phyloP scores from a whole-genome alignment of 176 grass and related monocot genomes.

The Aegilops sharonensis region DNA sequence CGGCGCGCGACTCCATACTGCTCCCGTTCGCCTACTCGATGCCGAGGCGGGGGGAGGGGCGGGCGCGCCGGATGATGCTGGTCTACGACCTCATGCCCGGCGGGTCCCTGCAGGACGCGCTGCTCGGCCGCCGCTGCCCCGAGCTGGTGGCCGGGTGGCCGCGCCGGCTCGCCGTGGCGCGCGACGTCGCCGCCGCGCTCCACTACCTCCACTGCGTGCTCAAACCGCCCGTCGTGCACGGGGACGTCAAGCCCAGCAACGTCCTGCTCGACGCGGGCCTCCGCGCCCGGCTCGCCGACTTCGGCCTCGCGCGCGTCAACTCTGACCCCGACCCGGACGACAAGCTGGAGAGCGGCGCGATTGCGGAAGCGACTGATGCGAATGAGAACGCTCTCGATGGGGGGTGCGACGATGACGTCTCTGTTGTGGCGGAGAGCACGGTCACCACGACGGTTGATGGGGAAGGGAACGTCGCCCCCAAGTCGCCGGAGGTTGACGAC shows the following conservation, averaged over 20 bases:
- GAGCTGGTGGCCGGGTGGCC: conserved; percentile 53
- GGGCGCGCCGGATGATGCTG: conserved; percentile 50
- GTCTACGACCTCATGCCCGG: conserved; percentile 85
- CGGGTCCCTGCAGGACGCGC: conserved; percentile 76
- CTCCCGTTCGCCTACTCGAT: conserved; percentile 58
- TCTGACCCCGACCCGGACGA: conserved; percentile 27
- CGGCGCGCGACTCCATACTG: conserved; percentile 21
- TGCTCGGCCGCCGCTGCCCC: conserved; percentile 56
- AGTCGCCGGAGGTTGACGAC: conserved; percentile 46
- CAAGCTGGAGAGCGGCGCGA: conserved; percentile 29
- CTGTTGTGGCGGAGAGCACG: conserved; percentile 40
- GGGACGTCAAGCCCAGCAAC: conserved; percentile 89
- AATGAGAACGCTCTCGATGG: conserved; percentile 17
- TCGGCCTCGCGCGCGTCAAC: conserved; percentile 61
- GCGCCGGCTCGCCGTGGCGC: conserved; percentile 53
- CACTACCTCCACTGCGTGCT: conserved; percentile 68
- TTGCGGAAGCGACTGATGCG: neutral
- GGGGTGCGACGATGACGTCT: conserved; percentile 36
- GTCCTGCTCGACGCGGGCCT: conserved; percentile 64
- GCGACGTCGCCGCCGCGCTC: conserved; percentile 61
- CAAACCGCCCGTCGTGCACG: conserved; percentile 62
- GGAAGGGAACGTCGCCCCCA: conserved; percentile 32
- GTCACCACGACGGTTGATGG: conserved; percentile 41
- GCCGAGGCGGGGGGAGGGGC: conserved; percentile 19
- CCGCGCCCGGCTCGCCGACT: conserved; percentile 72